A percentile compares a stretch with the other conserved stretches of the same genome.
Evolutionary conservation across 1,284 basidiomycete genomes (phyloP).

Genomic region (Tilletia indica): DNA sequence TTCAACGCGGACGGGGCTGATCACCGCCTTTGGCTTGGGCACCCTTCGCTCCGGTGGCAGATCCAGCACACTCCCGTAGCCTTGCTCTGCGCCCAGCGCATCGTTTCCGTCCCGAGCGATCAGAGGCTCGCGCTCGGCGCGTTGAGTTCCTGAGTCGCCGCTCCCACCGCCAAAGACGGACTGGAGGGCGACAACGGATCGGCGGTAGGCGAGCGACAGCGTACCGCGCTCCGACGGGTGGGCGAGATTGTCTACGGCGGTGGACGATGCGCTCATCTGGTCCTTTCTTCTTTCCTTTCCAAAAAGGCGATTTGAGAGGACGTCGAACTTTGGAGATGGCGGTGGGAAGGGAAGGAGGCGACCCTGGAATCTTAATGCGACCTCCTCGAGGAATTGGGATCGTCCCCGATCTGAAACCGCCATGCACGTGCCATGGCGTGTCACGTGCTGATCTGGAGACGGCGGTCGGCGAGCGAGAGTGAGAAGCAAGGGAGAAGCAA

Average conservation of each 20-base stretch:
- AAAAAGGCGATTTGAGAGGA: too few species aligned
- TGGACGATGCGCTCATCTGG: conserved; percentile 6
- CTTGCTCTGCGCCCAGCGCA: neutral
- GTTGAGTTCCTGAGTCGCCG: conserved; percentile 26
- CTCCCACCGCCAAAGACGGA: conserved; percentile 31
- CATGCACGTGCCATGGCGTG: too few species aligned
- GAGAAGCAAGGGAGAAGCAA: too few species aligned
- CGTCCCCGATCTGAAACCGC: too few species aligned
- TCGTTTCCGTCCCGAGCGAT: conserved; percentile 20
- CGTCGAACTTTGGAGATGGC: too few species aligned
- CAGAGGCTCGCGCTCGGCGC: conserved; percentile 39
- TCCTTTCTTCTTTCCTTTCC: too few species aligned
- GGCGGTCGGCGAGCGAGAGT: too few species aligned
- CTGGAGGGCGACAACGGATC: conserved; percentile 42
- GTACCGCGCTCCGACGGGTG: conserved; percentile 36
- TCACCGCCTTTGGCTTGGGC: conserved; percentile 60
- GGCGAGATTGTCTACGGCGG: conserved; percentile 23
- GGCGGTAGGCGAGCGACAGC: conserved; percentile 39
- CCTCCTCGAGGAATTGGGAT: too few species aligned
- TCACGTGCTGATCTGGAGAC: too few species aligned
- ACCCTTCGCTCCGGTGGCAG: conserved; percentile 30
- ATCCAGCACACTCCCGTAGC: conserved; percentile 29
- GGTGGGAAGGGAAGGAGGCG: too few species aligned
- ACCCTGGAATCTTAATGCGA: too few species aligned
- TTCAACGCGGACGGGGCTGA: conserved; percentile 51